phyloP scores from a whole-genome alignment of 2,329 filamentous ascomycete species.

The Colletotrichum godetiae region DNA sequence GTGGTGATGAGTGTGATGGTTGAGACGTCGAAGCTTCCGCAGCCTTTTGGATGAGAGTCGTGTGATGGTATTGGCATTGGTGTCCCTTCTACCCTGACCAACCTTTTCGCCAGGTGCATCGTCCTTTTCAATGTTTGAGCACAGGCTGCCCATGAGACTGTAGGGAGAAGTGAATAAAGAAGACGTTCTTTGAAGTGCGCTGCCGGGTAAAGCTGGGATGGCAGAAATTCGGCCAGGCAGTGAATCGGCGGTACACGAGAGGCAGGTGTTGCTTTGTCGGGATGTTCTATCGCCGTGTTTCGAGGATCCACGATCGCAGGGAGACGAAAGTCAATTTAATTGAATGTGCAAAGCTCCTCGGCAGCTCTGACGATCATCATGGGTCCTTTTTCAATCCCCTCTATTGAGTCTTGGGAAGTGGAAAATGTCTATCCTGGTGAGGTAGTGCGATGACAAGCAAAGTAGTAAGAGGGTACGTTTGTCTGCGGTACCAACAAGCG shows the following conservation, averaged over 20 bases:
- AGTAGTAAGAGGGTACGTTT: background rate
- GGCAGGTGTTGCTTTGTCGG: background rate
- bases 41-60: slow-evolving; percentile 28
- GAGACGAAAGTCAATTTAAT: background rate
- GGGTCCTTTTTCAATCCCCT: background rate
- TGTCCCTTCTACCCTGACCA: slow-evolving; percentile 32
- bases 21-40: slow-evolving; percentile 20
- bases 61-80: slow-evolving; percentile 2
- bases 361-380: background rate
- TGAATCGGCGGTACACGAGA: background rate
- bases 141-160: slow-evolving; percentile 32
- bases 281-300: background rate
- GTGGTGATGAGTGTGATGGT: background rate
- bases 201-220: background rate
- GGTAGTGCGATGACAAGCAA: background rate
- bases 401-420: background rate
- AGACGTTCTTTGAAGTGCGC: too few species aligned
- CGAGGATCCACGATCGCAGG: background rate
- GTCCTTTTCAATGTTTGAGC: slow-evolving; percentile 37
- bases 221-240: background rate
- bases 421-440: background rate
- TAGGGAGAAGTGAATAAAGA: background rate
- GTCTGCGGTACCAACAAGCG: background rate
- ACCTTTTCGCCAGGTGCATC: slow-evolving; percentile 34
- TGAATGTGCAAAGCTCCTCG: background rate